Evolutionary conservation across 768 basidiomycete species (phyloP).

Genomic region (Dacryopinax spathularia): DNA sequence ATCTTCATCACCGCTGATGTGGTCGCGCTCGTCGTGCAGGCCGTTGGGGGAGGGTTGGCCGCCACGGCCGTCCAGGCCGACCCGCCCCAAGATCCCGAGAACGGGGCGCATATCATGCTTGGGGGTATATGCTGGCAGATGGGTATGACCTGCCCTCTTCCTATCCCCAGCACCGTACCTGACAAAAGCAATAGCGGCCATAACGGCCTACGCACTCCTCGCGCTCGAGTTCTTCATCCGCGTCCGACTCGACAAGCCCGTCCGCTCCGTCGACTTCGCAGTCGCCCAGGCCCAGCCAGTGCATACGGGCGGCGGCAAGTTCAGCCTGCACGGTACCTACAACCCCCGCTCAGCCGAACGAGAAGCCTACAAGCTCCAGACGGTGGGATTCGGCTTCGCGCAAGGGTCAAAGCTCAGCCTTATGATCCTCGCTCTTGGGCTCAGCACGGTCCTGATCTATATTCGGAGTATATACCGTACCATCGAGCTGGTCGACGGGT

Average conservation of each 20-base stretch:
- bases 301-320: neutral
- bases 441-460: conserved; percentile 30
- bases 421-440: conserved; percentile 25
- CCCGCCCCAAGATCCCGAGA: conserved; percentile 16
- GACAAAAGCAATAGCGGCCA: conserved; percentile 24
- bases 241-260: conserved; percentile 20
- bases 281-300: neutral
- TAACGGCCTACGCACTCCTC: conserved; percentile 29
- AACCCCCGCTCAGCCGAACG: neutral
- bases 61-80: conserved; percentile 21
- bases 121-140: conserved; percentile 51
- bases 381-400: neutral
- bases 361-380: neutral
- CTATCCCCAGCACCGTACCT: conserved; percentile 8
- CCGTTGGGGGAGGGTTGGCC: conserved; percentile 45
- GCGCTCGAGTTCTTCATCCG: conserved; percentile 35
- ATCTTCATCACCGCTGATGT: conserved; percentile 32
- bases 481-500: conserved; percentile 38
- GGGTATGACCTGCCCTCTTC: conserved; percentile 15
- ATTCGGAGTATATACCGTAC: conserved; percentile 42
- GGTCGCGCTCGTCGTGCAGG: conserved; percentile 49
- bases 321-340: neutral
- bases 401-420: neutral
- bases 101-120: conserved; percentile 44
- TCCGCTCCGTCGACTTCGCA: conserved; percentile 2